A percentile compares a stretch with the other conserved stretches of the same genome.
Conservation (phyloP, 2,329 filamentous ascomycete species). For the Cordyceps fumosorosea region DNA sequence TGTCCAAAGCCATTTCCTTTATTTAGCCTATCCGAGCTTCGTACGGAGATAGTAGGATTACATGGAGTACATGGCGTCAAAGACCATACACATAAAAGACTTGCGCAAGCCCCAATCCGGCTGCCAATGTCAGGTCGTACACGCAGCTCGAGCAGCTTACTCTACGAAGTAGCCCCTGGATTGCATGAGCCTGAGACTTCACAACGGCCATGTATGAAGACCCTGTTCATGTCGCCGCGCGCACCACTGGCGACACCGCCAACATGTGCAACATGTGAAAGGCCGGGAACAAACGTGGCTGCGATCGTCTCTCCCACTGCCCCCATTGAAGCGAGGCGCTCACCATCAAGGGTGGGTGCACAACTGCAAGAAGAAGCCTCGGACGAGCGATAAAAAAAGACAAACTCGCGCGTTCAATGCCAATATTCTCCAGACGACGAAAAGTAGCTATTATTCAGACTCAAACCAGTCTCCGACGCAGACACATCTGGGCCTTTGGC, state of each 20-base stretch:
- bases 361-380: neutral
- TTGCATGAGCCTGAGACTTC: too few relatives aligned
- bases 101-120: too few relatives aligned
- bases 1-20: too few relatives aligned
- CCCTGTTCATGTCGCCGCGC: neutral
- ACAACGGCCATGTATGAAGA: too few relatives aligned
- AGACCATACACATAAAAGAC: too few relatives aligned
- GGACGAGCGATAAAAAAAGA: neutral
- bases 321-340: neutral
- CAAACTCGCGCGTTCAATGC: neutral
- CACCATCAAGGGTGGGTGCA: neutral
- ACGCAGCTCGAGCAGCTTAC: too few relatives aligned
- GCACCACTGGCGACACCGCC: neutral
- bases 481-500: neutral
- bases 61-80: too few relatives aligned
- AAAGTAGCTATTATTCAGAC: neutral
- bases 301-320: slow-evolving; percentile 3
- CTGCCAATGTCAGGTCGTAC: too few relatives aligned
- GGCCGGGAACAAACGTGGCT: neutral
- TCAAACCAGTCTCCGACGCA: neutral
- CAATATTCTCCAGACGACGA: neutral
- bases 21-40: too few relatives aligned
- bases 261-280: slow-evolving; percentile 11
- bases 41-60: too few relatives aligned
- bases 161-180: too few relatives aligned